Evolutionary conservation across 2,329 filamentous ascomycete species (phyloP).

Genomic region (Penicillium sclerotigenum): DNA sequence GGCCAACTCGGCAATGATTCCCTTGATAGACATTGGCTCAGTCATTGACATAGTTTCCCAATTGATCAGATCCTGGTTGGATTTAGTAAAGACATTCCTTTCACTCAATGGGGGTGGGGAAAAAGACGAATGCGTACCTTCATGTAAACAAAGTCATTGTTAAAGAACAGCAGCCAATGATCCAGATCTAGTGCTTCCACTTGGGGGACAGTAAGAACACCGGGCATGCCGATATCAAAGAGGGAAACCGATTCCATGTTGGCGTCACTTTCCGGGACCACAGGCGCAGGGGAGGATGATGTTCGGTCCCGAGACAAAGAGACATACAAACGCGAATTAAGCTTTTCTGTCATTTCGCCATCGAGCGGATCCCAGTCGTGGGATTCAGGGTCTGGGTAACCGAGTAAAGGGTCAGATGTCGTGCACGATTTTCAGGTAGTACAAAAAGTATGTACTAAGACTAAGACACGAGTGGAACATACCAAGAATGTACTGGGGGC

Average conservation of each 20-base stretch:
- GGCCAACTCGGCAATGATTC: conserved; percentile 47
- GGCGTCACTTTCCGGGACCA: conserved; percentile 9
- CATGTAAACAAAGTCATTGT: conserved; percentile 43
- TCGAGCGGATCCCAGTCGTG: conserved; percentile 46
- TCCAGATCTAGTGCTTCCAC: conserved; percentile 44
- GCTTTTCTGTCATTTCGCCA: conserved; percentile 39
- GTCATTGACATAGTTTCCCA: conserved; percentile 46
- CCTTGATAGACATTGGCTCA: conserved; percentile 46
- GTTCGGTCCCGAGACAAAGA: conserved; percentile 43
- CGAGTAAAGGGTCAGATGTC: conserved; percentile 1
- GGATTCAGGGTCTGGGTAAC: conserved; percentile 45
- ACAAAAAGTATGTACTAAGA: neutral
- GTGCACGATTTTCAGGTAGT: neutral
- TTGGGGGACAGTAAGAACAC: conserved; percentile 43
- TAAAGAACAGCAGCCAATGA: conserved; percentile 44
- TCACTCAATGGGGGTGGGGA: neutral
- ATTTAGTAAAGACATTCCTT: conserved; percentile 1
- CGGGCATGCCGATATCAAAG: conserved; percentile 48
- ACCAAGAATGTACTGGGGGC: conserved; percentile 51
- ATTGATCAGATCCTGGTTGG: conserved; percentile 42
- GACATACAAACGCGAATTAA: conserved; percentile 45
- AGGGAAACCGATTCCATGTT: conserved; percentile 42
- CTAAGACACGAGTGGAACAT: conserved; percentile 10
- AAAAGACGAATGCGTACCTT: conserved; percentile 30
- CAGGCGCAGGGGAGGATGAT: conserved; percentile 11